These are phyloP conservation scores for Tolypocladium tropicale DNA, from an alignment of 2,329 filamentous ascomycete genomes.

Conservation along the genomic window DNA sequence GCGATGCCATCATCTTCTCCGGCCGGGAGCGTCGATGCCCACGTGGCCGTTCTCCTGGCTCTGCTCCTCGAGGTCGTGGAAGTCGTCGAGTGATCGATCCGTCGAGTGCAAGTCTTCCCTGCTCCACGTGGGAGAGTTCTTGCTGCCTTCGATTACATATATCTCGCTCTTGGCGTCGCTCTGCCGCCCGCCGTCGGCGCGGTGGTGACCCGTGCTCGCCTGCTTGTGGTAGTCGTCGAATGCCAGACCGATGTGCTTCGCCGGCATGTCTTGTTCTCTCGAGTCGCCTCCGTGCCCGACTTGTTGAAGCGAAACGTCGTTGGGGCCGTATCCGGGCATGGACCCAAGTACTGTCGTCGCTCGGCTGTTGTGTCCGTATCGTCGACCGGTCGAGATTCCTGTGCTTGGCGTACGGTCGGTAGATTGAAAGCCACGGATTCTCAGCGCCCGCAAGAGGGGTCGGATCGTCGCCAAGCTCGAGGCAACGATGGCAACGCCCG, in stretches of 20 bases:
- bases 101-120: conserved; percentile 10
- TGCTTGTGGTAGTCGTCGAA: conserved; percentile 9
- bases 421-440: conserved; percentile 35
- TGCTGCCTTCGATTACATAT: conserved; percentile 23
- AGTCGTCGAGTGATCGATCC: conserved; percentile 15
- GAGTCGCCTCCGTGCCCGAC: conserved; percentile 10
- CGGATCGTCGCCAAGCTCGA: conserved; percentile 44
- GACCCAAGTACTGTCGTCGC: conserved; percentile 7
- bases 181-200: conserved; percentile 3
- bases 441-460: conserved; percentile 39
- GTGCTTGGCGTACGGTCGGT: conserved; percentile 24
- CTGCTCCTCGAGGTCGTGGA: conserved; percentile 20
- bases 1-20: neutral
- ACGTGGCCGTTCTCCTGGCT: conserved; percentile 12
- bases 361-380: conserved; percentile 17
- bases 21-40: conserved; percentile 4
- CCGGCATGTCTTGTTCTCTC: neutral
- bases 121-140: conserved; percentile 12
- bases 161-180: conserved; percentile 22
- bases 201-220: neutral
- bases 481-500: conserved; percentile 43
- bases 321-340: conserved; percentile 23
- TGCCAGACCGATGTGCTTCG: conserved; percentile 7
- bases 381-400: conserved; percentile 13
- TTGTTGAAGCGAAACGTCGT: conserved; percentile 24